Evolutionary conservation across 148 eudicot genomes (phyloP).

Genomic region (Amaranthus cruentus): DNA sequence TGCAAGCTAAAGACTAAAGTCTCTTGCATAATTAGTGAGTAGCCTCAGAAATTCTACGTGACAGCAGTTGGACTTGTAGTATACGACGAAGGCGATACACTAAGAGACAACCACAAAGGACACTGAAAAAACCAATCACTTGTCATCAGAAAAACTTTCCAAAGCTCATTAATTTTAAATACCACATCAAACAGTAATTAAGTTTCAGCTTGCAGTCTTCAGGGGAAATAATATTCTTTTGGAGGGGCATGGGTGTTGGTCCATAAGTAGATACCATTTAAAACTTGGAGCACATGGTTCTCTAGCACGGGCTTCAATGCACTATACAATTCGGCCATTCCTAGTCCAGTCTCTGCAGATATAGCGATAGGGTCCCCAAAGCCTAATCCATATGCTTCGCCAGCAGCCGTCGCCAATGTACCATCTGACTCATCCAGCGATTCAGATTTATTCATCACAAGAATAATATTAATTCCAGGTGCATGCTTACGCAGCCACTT

Average conservation of each 20-base stretch:
- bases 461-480: conserved; percentile 58
- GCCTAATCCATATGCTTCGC: conserved; percentile 65
- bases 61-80: background rate
- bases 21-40: too few relatives aligned
- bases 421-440: conserved; percentile 76
- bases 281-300: conserved; percentile 26
- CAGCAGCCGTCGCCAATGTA: conserved; percentile 59
- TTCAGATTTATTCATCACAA: conserved; percentile 95
- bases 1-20: too few relatives aligned
- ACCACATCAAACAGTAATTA: too few relatives aligned
- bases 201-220: too few relatives aligned
- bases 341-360: conserved; percentile 96
- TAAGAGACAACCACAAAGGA: background rate
- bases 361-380: conserved; percentile 93
- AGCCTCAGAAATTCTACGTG: background rate
- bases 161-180: too few relatives aligned
- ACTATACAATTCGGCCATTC: conserved; percentile 47
- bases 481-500: conserved; percentile 94
- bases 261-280: conserved; percentile 36
- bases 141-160: background rate
- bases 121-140: background rate
- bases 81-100: background rate
- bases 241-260: too few relatives aligned
- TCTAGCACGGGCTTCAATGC: too few relatives aligned
- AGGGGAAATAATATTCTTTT: too few relatives aligned